Evolutionary conservation across 768 basidiomycete genomes (phyloP), one percentile per base, ranked within the genome.

Genomic region (Crassisporium funariophilum): DNA sequence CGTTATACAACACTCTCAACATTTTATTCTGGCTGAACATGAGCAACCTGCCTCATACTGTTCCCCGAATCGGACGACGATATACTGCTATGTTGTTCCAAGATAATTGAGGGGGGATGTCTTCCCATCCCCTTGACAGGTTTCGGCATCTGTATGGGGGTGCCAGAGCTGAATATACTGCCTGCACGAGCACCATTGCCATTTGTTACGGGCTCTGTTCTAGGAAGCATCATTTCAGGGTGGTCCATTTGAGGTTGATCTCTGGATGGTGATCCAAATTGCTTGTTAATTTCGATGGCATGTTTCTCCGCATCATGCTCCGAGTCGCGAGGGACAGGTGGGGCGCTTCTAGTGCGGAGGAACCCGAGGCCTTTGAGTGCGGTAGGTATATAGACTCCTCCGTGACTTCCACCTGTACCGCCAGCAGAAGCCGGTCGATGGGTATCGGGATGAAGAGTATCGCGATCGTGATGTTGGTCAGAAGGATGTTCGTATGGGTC

Each of bases 271-370:
- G n/a, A n/a, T n/a, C n/a, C n/a, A n/a, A n/a, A n/a, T n/a, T n/a
- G n/a, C n/a, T n/a, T n/a, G n/a, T n/a, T n/a, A n/a, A n/a, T n/a
- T n/a, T n/a, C n/a, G n/a, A n/a, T n/a, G 12, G 31, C 41, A 8
- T 46, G 40, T 16, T 31, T 42, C 23, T 53, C 56, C 20, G 29
- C 17, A n/a, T 41, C 11, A 8, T 42, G 35, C 8, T 15, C 41
- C 36, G 54, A 50, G 19, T 74, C 72, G 36, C 77, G 64, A 11
- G 77, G 77, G 34, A 74, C 74, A 4, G 83, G 80, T 17, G 83
- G 83, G 1, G 81, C 82, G 53, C 82, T 83, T 46, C 67, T 73
- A 0, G 82, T 75, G 24, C 79, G 69, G 47, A 84, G 62, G 52
- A 83, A 81, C 17, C 67, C 69, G 4, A 83, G 58, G 6, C 74